These are phyloP conservation scores for Monosporascus sp. DNA, from an alignment of 2,329 filamentous ascomycete species.

Conservation along the genomic window DNA sequence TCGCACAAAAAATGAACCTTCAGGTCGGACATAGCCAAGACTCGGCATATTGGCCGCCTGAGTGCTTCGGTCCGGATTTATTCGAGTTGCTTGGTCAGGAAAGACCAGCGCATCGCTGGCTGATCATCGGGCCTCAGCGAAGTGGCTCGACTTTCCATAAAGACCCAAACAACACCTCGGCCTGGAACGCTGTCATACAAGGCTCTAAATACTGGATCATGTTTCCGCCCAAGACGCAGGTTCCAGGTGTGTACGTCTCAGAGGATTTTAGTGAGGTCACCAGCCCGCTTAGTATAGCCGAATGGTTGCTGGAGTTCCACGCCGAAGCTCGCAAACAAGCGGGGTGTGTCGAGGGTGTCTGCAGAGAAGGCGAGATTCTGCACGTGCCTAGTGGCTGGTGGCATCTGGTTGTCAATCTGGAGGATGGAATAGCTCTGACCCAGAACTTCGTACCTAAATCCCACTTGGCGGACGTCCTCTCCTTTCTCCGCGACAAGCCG, in stretches of 20 bases:
- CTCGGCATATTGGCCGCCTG: slow-evolving; percentile 68
- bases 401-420: slow-evolving; percentile 89
- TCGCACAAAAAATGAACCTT: slow-evolving; percentile 80
- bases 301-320: slow-evolving; percentile 91
- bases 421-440: slow-evolving; percentile 79
- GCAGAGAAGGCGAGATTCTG: slow-evolving; percentile 75
- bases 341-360: slow-evolving; percentile 82
- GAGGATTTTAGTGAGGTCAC: slow-evolving; percentile 90
- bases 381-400: slow-evolving; percentile 96
- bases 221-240: slow-evolving; percentile 75
- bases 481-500: slow-evolving; percentile 74
- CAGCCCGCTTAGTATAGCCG: slow-evolving; percentile 88
- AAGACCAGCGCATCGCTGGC: slow-evolving; percentile 83
- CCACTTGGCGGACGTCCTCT: slow-evolving; percentile 68
- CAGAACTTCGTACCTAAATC: slow-evolving; percentile 88
- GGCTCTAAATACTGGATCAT: slow-evolving; percentile 98
- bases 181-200: slow-evolving; percentile 90
- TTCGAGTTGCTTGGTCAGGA: slow-evolving; percentile 74
- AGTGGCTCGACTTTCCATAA: slow-evolving; percentile 96
- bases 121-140: slow-evolving; percentile 81
- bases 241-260: slow-evolving; percentile 87
- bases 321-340: slow-evolving; percentile 68
- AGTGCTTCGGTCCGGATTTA: slow-evolving; percentile 80
- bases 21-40: slow-evolving; percentile 47
- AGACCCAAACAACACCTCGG: slow-evolving; percentile 65